phyloP scores from a whole-genome alignment of 805 yeast genomes.

The Yamadazyma philogaea region DNA sequence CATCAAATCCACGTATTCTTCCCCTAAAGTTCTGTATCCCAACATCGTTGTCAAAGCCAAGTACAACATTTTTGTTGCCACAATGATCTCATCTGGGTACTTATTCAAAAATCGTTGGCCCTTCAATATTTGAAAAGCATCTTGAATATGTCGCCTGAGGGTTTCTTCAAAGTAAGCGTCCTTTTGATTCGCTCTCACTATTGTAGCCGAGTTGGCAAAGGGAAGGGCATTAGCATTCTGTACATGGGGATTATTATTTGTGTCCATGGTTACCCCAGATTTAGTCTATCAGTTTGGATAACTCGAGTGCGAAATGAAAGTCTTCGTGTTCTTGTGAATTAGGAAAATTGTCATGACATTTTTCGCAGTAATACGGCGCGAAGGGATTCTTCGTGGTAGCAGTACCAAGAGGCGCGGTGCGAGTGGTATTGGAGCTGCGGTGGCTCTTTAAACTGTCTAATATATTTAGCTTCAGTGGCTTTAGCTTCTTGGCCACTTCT shows the following conservation, averaged over 20 bases:
- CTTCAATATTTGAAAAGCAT: conserved; percentile 50
- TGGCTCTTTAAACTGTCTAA: conserved; percentile 4
- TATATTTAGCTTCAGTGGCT: conserved; percentile 12
- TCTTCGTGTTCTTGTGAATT: conserved; percentile 51
- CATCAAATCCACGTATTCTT: conserved; percentile 83
- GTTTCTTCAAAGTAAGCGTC: conserved; percentile 69
- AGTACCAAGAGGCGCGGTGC: neutral
- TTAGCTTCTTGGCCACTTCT: conserved; percentile 4
- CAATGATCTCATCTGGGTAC: conserved; percentile 59
- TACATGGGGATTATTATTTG: neutral
- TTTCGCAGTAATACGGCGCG: conserved; percentile 19
- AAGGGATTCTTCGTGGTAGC: conserved; percentile 1
- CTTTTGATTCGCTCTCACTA: conserved; percentile 87
- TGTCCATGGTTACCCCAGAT: conserved; percentile 26
- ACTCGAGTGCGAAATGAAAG: conserved; percentile 50
- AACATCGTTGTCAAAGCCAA: conserved; percentile 69
- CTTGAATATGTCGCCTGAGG: conserved; percentile 53
- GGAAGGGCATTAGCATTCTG: conserved; percentile 36
- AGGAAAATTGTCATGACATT: conserved; percentile 20
- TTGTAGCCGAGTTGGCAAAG: conserved; percentile 84
- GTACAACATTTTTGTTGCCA: conserved; percentile 58
- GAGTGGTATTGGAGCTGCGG: neutral
- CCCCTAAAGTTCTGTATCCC: conserved; percentile 85
- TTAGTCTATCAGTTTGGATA: conserved; percentile 30
- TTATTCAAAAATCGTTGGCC: conserved; percentile 65